Conservation (phyloP, 305 asterid genomes). For the Andrographis paniculata region DNA sequence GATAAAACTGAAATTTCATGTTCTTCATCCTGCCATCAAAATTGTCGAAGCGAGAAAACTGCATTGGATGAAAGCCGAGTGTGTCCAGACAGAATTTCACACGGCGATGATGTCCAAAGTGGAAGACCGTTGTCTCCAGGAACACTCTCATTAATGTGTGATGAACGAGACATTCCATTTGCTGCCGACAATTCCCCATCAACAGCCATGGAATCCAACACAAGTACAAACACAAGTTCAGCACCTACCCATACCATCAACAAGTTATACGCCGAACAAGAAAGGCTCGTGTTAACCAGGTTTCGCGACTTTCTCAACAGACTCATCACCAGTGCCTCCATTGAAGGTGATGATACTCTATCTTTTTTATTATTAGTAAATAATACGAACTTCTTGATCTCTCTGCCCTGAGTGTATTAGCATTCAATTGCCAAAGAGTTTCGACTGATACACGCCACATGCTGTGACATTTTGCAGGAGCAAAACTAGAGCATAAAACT, state of each 20-base stretch:
- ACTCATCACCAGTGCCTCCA: slow-evolving; percentile 37
- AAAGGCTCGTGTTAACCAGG: slow-evolving; percentile 40
- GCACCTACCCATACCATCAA: slow-evolving; percentile 18
- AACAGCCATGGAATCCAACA: slow-evolving; percentile 16
- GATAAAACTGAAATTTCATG: slow-evolving; percentile 20
- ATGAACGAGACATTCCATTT: slow-evolving; percentile 34
- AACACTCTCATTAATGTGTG: slow-evolving; percentile 49
- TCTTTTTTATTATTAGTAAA: background rate
- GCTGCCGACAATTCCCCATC: slow-evolving; percentile 22
- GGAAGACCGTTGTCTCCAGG: slow-evolving; percentile 51
- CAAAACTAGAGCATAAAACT: slow-evolving; percentile 20
- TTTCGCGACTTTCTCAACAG: slow-evolving; percentile 40
- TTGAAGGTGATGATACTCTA: slow-evolving; percentile 29
- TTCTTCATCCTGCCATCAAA: slow-evolving; percentile 21
- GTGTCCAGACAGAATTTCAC: slow-evolving; percentile 13
- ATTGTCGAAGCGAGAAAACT: slow-evolving; percentile 18
- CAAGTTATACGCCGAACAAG: slow-evolving; percentile 45
- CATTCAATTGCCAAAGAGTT: no score
- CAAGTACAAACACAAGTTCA: slow-evolving; percentile 14
- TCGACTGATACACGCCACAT: background rate
- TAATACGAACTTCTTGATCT: no score
- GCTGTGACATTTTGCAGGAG: slow-evolving; percentile 24
- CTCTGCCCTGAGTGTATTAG: no score
- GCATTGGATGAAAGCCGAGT: slow-evolving; percentile 17
- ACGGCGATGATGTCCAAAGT: slow-evolving; percentile 17